A percentile compares a stretch with the other conserved stretches of the same genome.
phyloP scores from a whole-genome alignment of 2,329 filamentous ascomycete genomes.

The Penicillium sp. region DNA sequence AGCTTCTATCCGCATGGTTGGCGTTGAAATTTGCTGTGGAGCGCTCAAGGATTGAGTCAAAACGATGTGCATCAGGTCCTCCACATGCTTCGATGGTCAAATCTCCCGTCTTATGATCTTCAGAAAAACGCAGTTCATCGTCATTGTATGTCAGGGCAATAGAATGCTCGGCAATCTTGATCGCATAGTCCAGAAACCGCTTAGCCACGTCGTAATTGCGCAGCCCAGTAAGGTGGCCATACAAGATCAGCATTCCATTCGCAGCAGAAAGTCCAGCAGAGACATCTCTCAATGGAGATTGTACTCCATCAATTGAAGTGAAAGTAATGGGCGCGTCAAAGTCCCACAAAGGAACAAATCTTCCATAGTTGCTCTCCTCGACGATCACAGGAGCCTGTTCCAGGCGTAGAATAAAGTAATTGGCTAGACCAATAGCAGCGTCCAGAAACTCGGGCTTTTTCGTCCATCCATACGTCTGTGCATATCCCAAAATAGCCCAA shows the following conservation, averaged over 20 bases:
- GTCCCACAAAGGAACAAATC: slow-evolving; percentile 12
- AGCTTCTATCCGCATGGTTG: slow-evolving; percentile 40
- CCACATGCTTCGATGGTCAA: not conserved
- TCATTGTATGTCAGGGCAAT: not conserved
- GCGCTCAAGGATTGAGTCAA: slow-evolving; percentile 27
- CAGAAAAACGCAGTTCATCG: not conserved
- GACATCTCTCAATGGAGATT: slow-evolving; percentile 10
- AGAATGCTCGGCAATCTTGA: not conserved
- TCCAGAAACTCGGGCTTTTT: slow-evolving; percentile 28
- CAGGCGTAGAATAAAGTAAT: slow-evolving; percentile 23
- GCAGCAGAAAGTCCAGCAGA: slow-evolving; percentile 11
- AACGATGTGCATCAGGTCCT: not conserved
- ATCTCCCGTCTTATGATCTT: too few species aligned
- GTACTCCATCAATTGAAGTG: not conserved
- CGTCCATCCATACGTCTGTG: slow-evolving; percentile 48
- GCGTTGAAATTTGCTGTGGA: slow-evolving; percentile 46
- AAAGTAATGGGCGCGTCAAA: slow-evolving; percentile 9
- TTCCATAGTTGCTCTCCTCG: slow-evolving; percentile 1
- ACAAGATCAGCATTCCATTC: slow-evolving; percentile 11
- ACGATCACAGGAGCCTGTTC: slow-evolving; percentile 17
- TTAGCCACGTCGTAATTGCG: not conserved
- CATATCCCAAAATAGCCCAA: slow-evolving; percentile 35
- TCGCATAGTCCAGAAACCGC: not conserved
- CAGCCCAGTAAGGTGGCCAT: slow-evolving; percentile 1
- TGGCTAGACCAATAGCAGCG: slow-evolving; percentile 17